Conservation (phyloP, 495 filamentous ascomycete species). For the Tetracladium setigerum region DNA sequence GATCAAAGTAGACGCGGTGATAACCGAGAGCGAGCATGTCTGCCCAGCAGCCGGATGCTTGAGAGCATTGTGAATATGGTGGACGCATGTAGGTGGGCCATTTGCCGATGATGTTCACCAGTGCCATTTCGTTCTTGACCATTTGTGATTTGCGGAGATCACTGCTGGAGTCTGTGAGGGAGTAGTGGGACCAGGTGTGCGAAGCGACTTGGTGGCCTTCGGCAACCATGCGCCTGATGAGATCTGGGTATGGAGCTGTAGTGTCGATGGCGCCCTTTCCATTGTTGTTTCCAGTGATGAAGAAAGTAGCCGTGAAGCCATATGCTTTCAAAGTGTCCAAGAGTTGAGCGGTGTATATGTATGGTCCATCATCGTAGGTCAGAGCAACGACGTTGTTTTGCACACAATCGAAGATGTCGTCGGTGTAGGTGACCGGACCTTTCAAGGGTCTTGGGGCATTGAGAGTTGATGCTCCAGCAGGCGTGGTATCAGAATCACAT, state of each 20-base stretch:
- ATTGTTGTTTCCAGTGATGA: constrained; percentile 40
- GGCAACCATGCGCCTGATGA: constrained; percentile 42
- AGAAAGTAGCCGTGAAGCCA: constrained; percentile 59
- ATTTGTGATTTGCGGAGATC: constrained; percentile 48
- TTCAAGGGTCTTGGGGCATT: constrained; percentile 5
- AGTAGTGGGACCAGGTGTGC: constrained; percentile 66
- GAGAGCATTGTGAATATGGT: constrained; percentile 54
- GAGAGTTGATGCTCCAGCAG: constrained; percentile 8
- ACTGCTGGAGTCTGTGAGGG: constrained; percentile 43
- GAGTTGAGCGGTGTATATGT: constrained; percentile 50
- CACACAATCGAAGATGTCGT: constrained; percentile 54
- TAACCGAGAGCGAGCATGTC: constrained; percentile 53
- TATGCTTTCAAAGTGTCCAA: constrained; percentile 52
- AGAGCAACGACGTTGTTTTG: constrained; percentile 53
- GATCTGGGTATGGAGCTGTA: constrained; percentile 2
- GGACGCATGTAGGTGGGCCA: constrained; percentile 75
- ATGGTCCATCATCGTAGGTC: constrained; percentile 66
- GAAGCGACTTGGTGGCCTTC: constrained; percentile 64
- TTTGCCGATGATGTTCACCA: constrained; percentile 60
- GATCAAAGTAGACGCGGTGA: constrained; percentile 71
- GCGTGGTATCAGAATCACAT: constrained; percentile 15
- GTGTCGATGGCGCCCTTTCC: constrained; percentile 16
- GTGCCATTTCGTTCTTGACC: constrained; percentile 59
- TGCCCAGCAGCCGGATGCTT: constrained; percentile 41
- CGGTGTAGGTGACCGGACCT: constrained; percentile 42